A percentile compares a stretch with the other conserved stretches of the same genome.
Conservation (phyloP, 2,329 filamentous ascomycete species). For the Pyricularia sp. region DNA sequence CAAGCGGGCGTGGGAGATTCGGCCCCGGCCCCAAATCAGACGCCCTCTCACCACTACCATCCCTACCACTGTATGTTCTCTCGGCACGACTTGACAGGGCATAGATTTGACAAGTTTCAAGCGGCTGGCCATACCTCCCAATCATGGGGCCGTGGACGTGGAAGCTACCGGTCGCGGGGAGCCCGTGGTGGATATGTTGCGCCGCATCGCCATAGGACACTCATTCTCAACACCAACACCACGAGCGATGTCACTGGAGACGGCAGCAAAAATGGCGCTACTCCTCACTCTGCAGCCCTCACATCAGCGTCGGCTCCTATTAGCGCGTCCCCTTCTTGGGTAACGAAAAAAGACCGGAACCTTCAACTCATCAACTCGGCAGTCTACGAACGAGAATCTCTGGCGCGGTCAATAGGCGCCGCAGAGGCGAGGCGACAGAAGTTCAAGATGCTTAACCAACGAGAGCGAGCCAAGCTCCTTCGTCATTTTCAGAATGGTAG, state of each 20-base stretch:
- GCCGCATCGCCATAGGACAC: conserved; percentile 40
- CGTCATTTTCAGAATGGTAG: conserved; percentile 29
- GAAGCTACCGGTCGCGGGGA: conserved; percentile 14
- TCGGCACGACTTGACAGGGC: background rate
- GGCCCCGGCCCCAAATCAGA: conserved; percentile 2
- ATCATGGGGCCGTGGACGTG: conserved; percentile 5
- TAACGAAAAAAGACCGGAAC: conserved; percentile 66
- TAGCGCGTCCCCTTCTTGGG: conserved; percentile 41
- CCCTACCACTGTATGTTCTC: conserved; percentile 26
- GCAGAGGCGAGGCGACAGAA: conserved; percentile 57
- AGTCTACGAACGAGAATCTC: conserved; percentile 65
- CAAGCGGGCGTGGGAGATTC: conserved; percentile 28
- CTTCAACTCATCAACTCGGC: conserved; percentile 75
- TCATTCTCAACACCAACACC: conserved; percentile 48
- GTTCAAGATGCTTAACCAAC: conserved; percentile 40
- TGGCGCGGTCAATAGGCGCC: conserved; percentile 60
- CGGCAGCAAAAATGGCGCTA: conserved; percentile 4
- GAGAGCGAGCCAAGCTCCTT: conserved; percentile 50
- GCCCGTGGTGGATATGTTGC: conserved; percentile 25
- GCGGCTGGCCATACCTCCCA: background rate
- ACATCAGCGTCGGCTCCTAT: conserved; percentile 19
- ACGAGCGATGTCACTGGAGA: conserved; percentile 17
- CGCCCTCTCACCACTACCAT: conserved; percentile 15
- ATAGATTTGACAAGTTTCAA: background rate
- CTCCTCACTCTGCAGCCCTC: conserved; percentile 8